Evolutionary conservation across 345 rosid genomes (phyloP), one percentile per base, ranked within the genome.

Genomic region (Conringia planisiliqua): DNA sequence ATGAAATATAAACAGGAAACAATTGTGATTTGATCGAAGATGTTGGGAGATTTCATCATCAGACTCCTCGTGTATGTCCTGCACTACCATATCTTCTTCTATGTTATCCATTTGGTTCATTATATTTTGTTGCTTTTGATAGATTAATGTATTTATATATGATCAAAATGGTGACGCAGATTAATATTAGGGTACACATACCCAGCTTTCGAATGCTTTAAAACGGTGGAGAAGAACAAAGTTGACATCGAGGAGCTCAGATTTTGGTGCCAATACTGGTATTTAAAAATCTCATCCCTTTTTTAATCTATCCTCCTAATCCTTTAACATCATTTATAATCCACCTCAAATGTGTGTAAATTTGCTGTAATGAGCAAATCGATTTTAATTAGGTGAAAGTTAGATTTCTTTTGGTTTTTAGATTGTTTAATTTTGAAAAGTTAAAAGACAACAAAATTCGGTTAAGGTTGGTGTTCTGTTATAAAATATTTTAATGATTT

Each of bases 241-340:
- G 89, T 89, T 14, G 85, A 89, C 18, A 85, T 86, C 58, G 96
- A 86, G 35, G 91, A 90, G 79, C 90, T 95, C 81, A 83, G 92
- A 71, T 90, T 86, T 70, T 95, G 99, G 99, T 92, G 99, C 71
- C 89, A 92, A 80, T 92, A 95, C 67, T 95, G 99, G 99, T 92
- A 81, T 38, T 71, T 56, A 3, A 17, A 13, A 14, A 24, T 18
- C 3, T 35, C 40, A 26, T 73, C 56, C 17, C 3, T 7, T 26
- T 51, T 30, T 10, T 30, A 39, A 10, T 1, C 6, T 10, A 9
- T 46, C 17, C 7, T 48, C 29, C 6, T 11, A 16, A 10, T 24
- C 26, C 7, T 42, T 47, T 9, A 24, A 47, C 16, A 27, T 24
- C 29, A 5, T 27, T 48, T 0, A 7, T 29, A 3, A 36, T 39